These are phyloP conservation scores for Yueomyces sp. DNA, from an alignment of 1,139 yeast genomes.

Conservation along the genomic window DNA sequence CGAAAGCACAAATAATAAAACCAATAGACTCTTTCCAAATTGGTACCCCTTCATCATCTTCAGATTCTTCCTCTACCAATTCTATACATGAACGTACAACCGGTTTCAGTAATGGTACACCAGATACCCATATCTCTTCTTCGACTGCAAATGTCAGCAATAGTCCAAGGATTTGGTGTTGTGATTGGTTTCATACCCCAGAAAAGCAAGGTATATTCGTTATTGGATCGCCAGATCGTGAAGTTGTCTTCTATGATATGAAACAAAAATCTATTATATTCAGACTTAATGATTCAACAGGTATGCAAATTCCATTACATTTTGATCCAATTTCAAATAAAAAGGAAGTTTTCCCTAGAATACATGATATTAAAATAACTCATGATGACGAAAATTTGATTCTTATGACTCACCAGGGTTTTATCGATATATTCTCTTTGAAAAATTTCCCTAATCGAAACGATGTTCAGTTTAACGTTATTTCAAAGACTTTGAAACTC, in stretches of 20 bases:
- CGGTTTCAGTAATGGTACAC: conserved; percentile 1
- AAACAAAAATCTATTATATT: conserved; percentile 27
- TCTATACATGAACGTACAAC: conserved; percentile 35
- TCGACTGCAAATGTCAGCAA: conserved; percentile 9
- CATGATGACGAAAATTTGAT: conserved; percentile 51
- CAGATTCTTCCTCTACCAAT: neutral
- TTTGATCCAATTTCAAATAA: neutral
- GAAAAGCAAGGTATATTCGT: conserved; percentile 37
- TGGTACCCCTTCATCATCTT: conserved; percentile 4
- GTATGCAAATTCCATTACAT: neutral
- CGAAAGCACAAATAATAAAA: conserved; percentile 11
- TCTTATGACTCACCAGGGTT: conserved; percentile 50
- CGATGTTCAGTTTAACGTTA: conserved; percentile 2
- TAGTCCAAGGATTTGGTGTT: conserved; percentile 40
- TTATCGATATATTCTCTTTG: conserved; percentile 27
- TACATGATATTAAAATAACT: conserved; percentile 60
- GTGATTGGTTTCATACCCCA: conserved; percentile 54
- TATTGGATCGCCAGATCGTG: conserved; percentile 71
- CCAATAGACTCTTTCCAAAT: conserved; percentile 17
- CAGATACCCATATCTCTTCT: conserved; percentile 2
- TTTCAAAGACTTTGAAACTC: conserved; percentile 7
- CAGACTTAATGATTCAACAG: conserved; percentile 20
- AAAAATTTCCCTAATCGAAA: conserved; percentile 6
- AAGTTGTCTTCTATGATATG: conserved; percentile 48
- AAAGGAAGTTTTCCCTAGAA: conserved; percentile 34